Percentiles rank a stretch among this genome's conserved stretches.
phyloP scores from a whole-genome alignment of 2,329 filamentous ascomycete species.

The Curvularia sp. region DNA sequence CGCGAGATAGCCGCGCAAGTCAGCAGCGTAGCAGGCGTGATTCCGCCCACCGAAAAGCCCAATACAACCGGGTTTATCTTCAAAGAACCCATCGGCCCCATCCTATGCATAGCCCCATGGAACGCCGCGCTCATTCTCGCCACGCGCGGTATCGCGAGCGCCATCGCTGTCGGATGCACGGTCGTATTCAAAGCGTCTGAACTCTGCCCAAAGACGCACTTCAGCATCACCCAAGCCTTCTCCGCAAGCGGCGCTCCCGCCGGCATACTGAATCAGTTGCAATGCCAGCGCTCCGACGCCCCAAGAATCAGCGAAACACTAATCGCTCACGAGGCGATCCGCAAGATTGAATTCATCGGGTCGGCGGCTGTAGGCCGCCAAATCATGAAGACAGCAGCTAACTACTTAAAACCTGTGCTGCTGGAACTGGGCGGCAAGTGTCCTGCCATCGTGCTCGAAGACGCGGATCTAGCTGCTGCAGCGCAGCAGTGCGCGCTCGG shows the following conservation, averaged over 20 bases:
- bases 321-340: conserved; percentile 68
- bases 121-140: conserved; percentile 57
- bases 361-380: conserved; percentile 73
- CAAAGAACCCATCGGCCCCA: conserved; percentile 37
- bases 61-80: conserved; percentile 41
- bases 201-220: conserved; percentile 33
- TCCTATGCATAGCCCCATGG: conserved; percentile 43
- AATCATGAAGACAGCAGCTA: conserved; percentile 70
- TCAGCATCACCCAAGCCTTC: conserved; percentile 29
- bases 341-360: conserved; percentile 79
- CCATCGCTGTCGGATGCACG: conserved; percentile 64
- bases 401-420: conserved; percentile 76
- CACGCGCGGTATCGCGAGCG: conserved; percentile 46
- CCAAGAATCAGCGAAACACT: conserved; percentile 71
- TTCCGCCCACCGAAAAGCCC: conserved; percentile 37
- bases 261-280: conserved; percentile 75
- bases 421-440: conserved; percentile 85
- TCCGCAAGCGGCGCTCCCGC: conserved; percentile 72
- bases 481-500: conserved; percentile 32
- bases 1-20: conserved; percentile 54
- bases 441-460: conserved; percentile 75
- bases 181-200: conserved; percentile 41
- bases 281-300: conserved; percentile 64
- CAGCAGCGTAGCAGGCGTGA: conserved; percentile 26
- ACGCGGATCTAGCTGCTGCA: conserved; percentile 64